Percentiles rank a stretch among this genome's conserved stretches.
phyloP scores from a whole-genome alignment of 805 yeast species.

The Pichia heedii region DNA sequence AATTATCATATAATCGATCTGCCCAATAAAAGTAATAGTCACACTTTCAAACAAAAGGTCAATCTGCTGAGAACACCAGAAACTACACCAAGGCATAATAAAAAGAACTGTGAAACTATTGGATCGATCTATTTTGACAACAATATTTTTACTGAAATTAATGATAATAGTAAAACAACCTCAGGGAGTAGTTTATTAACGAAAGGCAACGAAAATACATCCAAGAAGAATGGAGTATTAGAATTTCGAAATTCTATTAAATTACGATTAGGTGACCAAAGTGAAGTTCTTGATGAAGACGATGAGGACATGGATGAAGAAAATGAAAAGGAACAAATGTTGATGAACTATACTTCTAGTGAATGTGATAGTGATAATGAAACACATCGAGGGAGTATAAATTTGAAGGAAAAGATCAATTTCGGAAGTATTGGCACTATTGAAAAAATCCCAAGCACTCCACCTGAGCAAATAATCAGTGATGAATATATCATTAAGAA shows the following conservation, averaged over 20 bases:
- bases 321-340: slow-evolving; percentile 5
- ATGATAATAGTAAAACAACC: neutral
- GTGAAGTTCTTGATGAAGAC: slow-evolving; percentile 16
- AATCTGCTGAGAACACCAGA: slow-evolving; percentile 12
- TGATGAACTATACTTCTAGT: slow-evolving; percentile 8
- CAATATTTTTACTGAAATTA: neutral
- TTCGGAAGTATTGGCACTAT: neutral
- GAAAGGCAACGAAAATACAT: slow-evolving; percentile 13
- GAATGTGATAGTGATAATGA: slow-evolving; percentile 8
- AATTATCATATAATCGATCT: slow-evolving; percentile 1
- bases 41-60: neutral
- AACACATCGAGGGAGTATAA: neutral
- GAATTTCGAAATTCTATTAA: slow-evolving; percentile 17
- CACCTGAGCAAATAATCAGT: slow-evolving; percentile 28
- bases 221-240: slow-evolving; percentile 4
- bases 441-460: slow-evolving; percentile 26
- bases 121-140: slow-evolving; percentile 2
- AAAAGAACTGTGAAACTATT: slow-evolving; percentile 1
- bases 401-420: neutral
- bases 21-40: neutral
- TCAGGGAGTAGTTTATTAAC: slow-evolving; percentile 3
- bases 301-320: slow-evolving; percentile 5
- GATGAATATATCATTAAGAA: slow-evolving; percentile 25
- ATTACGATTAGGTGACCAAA: slow-evolving; percentile 19
- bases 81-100: slow-evolving; percentile 9